Base-by-base conservation (phyloP, 2,329 filamentous ascomycete species). In the Talaromyces sp. region DNA sequence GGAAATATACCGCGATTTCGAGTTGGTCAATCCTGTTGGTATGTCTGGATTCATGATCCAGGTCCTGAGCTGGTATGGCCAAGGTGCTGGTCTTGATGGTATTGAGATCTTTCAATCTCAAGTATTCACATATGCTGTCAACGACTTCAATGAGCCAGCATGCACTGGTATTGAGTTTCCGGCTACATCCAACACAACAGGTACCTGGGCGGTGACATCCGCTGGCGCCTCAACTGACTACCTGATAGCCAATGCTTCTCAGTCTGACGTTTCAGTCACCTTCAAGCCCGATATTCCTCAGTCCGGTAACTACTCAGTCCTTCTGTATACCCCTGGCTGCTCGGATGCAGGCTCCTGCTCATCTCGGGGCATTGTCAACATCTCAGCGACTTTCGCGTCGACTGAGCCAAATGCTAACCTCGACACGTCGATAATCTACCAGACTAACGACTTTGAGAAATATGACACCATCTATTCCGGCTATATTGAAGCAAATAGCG, bases 381-480 rank as follows among this genome's bases (percentile, higher is more conserved):
- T 99, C 61, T 94, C 90, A 1, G 91, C 88, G 39, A 84, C 83
- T 27, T 88, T 95, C 81, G 85, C 87, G 2, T 76, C 75, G 45
- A 73, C 73, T 35, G 78, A 70, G 72, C 83, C 73, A 72, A 79
- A 64, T 73, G 77, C 70, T 70, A 80, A 71, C 68, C 81, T 85
- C 5, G 83, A 88, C 65, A 84, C 86, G 33, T 86, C 83, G 0
- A 84, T 86, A 0, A 80, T 97, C 8, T 96, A 86, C 74, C 95
- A 99, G 78, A 97, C 93, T 19, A 99, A 99, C 79, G 86, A 96
- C 75, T 96, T 89, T 76, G 94, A 98, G 82, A 99, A 99, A 78
- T 98, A 96, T 73, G 95, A 99, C 74, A 89, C 91, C 70, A 88
- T 99, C 66, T 97, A 93, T 78, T 90, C 89, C 69, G 95, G 93